phyloP scores from a whole-genome alignment of 1,284 basidiomycete species.

The Trichosporon asahii region DNA sequence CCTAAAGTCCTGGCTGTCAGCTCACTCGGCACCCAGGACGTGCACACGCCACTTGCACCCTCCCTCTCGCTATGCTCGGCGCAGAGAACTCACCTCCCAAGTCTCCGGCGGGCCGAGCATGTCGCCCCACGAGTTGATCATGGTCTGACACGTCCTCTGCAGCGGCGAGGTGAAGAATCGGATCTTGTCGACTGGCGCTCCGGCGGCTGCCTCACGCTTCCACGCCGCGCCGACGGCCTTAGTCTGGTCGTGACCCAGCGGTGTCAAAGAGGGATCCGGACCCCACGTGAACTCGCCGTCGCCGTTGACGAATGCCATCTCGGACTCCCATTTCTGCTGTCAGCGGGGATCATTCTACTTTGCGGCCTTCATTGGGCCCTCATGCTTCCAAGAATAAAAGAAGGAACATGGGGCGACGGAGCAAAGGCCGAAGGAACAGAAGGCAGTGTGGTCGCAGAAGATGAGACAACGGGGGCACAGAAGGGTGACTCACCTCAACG shows the following conservation, averaged over 20 bases:
- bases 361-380: no score
- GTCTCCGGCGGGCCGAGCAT: constrained; percentile 38
- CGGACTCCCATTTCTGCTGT: constrained; percentile 51
- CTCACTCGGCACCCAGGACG: no score
- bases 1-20: constrained; percentile 34
- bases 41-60: no score
- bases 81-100: constrained; percentile 37
- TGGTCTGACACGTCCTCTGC: constrained; percentile 67
- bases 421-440: not conserved
- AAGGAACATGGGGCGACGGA: not conserved
- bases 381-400: no score
- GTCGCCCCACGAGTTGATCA: constrained; percentile 62
- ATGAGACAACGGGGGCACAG: not conserved
- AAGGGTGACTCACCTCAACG: constrained; percentile 52
- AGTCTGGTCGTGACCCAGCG: constrained; percentile 65
- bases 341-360: no score
- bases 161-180: constrained; percentile 69
- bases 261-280: constrained; percentile 72
- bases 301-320: constrained; percentile 67
- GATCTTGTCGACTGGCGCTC: constrained; percentile 60
- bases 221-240: constrained; percentile 58
- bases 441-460: no score
- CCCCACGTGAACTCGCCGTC: constrained; percentile 75
- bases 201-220: constrained; percentile 58
- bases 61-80: not conserved